These are phyloP conservation scores for Eucalyptus fibrosa DNA, from an alignment of 345 rosid species.

Conservation along the genomic window DNA sequence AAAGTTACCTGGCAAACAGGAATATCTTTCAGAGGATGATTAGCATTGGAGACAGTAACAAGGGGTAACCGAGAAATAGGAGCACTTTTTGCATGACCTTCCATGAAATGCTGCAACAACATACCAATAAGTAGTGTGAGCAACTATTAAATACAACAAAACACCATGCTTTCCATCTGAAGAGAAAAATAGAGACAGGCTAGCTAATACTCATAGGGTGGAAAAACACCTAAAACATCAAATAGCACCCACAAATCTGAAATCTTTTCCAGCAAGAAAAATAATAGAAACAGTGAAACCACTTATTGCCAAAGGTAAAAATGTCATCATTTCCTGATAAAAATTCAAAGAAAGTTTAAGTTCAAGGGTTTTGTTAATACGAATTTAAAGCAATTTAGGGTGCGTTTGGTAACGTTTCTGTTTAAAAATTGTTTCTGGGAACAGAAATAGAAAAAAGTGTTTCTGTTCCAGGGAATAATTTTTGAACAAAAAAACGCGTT, in stretches of 20 bases:
- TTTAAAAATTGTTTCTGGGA: too few species aligned
- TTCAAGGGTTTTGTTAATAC: background rate
- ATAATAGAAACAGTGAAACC: background rate
- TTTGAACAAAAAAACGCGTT: too few species aligned
- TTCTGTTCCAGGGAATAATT: too few species aligned
- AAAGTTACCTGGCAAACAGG: constrained; percentile 76
- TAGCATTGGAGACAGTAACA: constrained; percentile 53
- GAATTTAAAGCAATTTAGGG: background rate
- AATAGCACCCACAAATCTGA: background rate
- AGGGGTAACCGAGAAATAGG: constrained; percentile 95
- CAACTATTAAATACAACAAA: background rate
- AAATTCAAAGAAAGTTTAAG: background rate
- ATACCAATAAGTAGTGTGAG: background rate
- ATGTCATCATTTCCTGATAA: background rate
- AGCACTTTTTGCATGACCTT: constrained; percentile 88
- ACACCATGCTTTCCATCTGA: background rate
- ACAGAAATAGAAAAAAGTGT: too few species aligned
- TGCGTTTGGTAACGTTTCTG: too few species aligned
- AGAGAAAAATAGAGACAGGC: background rate
- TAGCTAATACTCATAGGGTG: background rate
- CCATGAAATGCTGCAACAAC: constrained; percentile 82
- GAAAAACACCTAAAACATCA: background rate
- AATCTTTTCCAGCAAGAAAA: background rate
- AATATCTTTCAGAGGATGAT: constrained; percentile 67
- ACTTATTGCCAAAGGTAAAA: background rate